phyloP scores from a whole-genome alignment of 106 monocot species.

The Dendrobium nobile region DNA sequence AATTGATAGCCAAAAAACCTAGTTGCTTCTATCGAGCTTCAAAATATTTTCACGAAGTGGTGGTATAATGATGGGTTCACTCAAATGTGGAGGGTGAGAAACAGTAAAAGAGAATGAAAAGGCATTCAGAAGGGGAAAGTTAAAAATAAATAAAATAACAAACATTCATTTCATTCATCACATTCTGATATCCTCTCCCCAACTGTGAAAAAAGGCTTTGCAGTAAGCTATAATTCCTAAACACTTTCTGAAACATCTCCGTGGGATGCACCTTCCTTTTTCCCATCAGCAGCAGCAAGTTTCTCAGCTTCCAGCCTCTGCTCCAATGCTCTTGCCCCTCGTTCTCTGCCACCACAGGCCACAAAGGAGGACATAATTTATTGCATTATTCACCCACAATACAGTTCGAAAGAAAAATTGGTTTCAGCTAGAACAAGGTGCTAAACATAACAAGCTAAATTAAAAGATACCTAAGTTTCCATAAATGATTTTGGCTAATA shows the following conservation, averaged over 20 bases:
- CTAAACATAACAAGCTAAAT: neutral
- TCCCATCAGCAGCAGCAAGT: slow-evolving; percentile 15
- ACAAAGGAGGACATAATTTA: neutral
- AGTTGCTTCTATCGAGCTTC: too few species aligned
- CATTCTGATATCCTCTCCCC: neutral
- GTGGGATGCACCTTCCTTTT: slow-evolving; percentile 11
- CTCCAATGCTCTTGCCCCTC: slow-evolving; percentile 84
- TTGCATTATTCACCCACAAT: neutral
- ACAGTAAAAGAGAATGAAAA: too few species aligned
- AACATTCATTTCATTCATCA: slow-evolving; percentile 6
- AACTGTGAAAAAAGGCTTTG: neutral
- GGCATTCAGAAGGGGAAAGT: too few species aligned
- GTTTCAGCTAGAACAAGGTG: neutral
- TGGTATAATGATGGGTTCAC: too few species aligned
- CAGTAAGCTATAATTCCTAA: slow-evolving; percentile 3
- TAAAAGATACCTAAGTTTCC: neutral
- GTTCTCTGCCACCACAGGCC: slow-evolving; percentile 49
- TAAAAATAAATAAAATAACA: neutral
- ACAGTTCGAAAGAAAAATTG: neutral
- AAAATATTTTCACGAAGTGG: too few species aligned
- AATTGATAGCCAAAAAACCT: too few species aligned
- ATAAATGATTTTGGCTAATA: neutral
- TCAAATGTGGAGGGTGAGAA: too few species aligned
- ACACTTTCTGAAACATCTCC: slow-evolving; percentile 53
- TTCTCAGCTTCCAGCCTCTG: slow-evolving; percentile 79